Conservation (phyloP, 768 basidiomycete genomes). For the Suillus plorans region DNA sequence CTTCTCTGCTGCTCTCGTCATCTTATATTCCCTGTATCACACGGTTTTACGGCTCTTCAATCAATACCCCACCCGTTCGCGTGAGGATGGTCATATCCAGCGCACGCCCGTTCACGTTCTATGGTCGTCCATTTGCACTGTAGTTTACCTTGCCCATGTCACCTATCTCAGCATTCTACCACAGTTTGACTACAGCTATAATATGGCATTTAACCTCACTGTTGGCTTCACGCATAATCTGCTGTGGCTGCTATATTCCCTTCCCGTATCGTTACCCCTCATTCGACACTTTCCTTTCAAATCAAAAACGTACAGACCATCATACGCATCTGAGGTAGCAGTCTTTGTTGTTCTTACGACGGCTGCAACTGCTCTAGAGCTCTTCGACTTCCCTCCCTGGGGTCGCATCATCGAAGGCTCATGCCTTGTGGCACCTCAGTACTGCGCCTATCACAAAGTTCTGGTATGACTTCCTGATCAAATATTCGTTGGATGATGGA, state of each 20-base stretch:
- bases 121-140: slow-evolving; percentile 54
- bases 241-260: slow-evolving; percentile 77
- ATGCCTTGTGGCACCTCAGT: slow-evolving; percentile 88
- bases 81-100: slow-evolving; percentile 21
- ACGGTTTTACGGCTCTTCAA: slow-evolving; percentile 75
- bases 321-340: slow-evolving; percentile 51
- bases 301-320: slow-evolving; percentile 58
- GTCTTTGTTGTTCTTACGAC: slow-evolving; percentile 70
- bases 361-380: slow-evolving; percentile 73
- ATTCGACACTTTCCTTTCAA: slow-evolving; percentile 55
- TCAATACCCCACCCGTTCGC: slow-evolving; percentile 50
- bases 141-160: slow-evolving; percentile 68
- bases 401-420: slow-evolving; percentile 80
- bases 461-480: slow-evolving; percentile 86
- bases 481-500: slow-evolving; percentile 68
- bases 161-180: slow-evolving; percentile 74
- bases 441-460: slow-evolving; percentile 74
- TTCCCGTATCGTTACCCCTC: slow-evolving; percentile 47
- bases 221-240: slow-evolving; percentile 78
- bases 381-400: slow-evolving; percentile 90
- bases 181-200: slow-evolving; percentile 92
- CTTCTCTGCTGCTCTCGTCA: slow-evolving; percentile 87
- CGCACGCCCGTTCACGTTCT: slow-evolving; percentile 18
- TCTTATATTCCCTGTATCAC: slow-evolving; percentile 79
- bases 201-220: slow-evolving; percentile 79